Conservation (phyloP, 257 asterid species). For the Solanum medicagineum region DNA sequence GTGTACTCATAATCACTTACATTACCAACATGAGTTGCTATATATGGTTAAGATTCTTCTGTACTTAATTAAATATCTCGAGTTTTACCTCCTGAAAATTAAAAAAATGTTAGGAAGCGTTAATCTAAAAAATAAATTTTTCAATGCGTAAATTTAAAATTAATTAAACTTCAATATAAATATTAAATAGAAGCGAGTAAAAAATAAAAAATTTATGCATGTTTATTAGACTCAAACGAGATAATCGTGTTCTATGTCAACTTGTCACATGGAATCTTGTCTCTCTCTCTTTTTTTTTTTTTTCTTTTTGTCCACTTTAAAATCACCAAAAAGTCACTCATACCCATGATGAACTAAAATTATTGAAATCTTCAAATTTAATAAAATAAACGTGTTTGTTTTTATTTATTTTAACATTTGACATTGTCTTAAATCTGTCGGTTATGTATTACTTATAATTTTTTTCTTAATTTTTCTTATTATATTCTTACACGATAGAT, state of each 20-base stretch:
- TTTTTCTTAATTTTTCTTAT: not conserved
- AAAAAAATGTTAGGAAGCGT: too few relatives aligned
- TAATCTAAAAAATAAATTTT: not conserved
- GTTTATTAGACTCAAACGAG: not conserved
- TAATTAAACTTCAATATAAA: not conserved
- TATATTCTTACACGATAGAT: not conserved
- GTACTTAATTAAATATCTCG: not conserved
- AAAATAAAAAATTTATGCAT: not conserved
- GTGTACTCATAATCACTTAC: too few relatives aligned
- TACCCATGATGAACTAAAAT: too few relatives aligned
- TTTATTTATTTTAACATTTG: not conserved
- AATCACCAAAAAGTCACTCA: not conserved
- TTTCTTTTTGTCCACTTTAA: not conserved
- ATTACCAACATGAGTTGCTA: too few relatives aligned
- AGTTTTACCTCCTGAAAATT: rapidly evolving
- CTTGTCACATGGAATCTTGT: not conserved
- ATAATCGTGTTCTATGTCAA: not conserved
- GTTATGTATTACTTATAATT: not conserved
- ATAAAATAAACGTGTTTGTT: too few relatives aligned
- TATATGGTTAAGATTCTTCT: too few relatives aligned
- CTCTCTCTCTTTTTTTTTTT: too few relatives aligned
- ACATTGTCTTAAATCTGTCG: not conserved
- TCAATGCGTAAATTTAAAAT: not conserved
- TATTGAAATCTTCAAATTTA: too few relatives aligned
- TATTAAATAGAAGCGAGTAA: too few relatives aligned